A percentile compares a stretch with the other conserved stretches of the same genome.
These are phyloP conservation scores for Cruciata laevipes DNA, from an alignment of 257 asterid genomes.

Conservation along the genomic window DNA sequence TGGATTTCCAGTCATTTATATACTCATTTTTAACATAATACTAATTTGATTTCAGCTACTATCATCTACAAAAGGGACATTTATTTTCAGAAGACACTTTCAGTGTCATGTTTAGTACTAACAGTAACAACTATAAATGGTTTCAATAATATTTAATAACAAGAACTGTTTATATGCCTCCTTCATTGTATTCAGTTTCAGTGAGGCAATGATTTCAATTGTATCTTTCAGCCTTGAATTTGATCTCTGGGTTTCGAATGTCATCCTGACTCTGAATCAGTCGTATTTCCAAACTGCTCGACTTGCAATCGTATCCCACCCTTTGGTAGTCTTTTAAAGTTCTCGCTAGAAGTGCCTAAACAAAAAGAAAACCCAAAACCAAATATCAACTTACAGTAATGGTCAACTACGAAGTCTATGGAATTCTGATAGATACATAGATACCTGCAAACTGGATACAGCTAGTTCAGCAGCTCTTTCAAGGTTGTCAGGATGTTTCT, in stretches of 20 bases:
- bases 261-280: conserved; percentile 84
- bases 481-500: conserved; percentile 88
- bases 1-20: no score
- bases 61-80: no score
- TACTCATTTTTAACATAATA: no score
- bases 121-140: no score
- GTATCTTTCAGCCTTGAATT: conserved; percentile 57
- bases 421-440: conserved; percentile 22
- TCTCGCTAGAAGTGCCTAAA: conserved; percentile 75
- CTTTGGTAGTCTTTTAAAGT: conserved; percentile 61
- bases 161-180: background rate
- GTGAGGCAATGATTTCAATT: conserved; percentile 16
- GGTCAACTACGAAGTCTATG: background rate
- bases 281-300: conserved; percentile 93
- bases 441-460: conserved; percentile 92
- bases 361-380: background rate
- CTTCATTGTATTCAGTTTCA: background rate
- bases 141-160: background rate
- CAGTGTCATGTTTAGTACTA: background rate
- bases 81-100: background rate
- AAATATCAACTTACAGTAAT: background rate
- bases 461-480: conserved; percentile 89
- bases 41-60: no score
- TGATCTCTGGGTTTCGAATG: conserved; percentile 84
- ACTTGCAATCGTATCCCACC: conserved; percentile 75